Base-by-base conservation (phyloP, 1,284 basidiomycete genomes). In the Malassezia obtusa region DNA sequence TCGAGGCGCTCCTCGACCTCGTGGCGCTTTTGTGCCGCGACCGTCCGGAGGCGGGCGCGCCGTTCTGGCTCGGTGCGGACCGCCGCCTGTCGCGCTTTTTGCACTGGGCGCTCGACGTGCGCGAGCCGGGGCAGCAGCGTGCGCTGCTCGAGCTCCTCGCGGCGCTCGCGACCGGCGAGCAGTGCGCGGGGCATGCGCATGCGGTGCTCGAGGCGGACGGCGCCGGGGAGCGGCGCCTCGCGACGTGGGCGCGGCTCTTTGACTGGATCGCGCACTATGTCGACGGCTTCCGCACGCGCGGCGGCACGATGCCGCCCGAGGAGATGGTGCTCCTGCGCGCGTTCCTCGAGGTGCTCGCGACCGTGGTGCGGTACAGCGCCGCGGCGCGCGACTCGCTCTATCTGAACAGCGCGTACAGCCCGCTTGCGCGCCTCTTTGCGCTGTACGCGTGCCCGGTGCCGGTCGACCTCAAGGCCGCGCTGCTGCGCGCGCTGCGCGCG, bases 401-500 rank as follows among this genome's bases (percentile, higher is more conserved):
- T 43, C 79, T 83, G 22, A 86, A 90, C 74, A 80, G 82, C 2
- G 82, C 85, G 4, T 77, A 76, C 64, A 66, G 68, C 41, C 86
- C 87, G 0, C 81, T 95, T 83, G 4, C 81, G 90, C 35, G 80
- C 88, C 58, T 87, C 86, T 73, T 72, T 39, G 56, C 55, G 24
- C 61, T 73, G 9, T 65, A 68, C 38, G 60, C 63, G 17, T 69
- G 65, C 43, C 64, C 62, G 1, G 59, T 24, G 79, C 86, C 88
- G 0, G 77, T 92, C n/a, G 89, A 95, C 66, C 80, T 96, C 50
- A 95, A 95, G 67, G 89, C 89, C 0, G 82, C 84, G 1, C 77
- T 94, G 1, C 84, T 95, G 55, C 82, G 88, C 32, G 83, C 88
- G 0, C 78, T 94, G 5, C 80, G 87, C 0, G 84, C 89, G 0